A percentile compares a stretch with the other conserved stretches of the same genome.
Conservation (phyloP, 768 basidiomycete species). For the Boletus rubescentipes region DNA sequence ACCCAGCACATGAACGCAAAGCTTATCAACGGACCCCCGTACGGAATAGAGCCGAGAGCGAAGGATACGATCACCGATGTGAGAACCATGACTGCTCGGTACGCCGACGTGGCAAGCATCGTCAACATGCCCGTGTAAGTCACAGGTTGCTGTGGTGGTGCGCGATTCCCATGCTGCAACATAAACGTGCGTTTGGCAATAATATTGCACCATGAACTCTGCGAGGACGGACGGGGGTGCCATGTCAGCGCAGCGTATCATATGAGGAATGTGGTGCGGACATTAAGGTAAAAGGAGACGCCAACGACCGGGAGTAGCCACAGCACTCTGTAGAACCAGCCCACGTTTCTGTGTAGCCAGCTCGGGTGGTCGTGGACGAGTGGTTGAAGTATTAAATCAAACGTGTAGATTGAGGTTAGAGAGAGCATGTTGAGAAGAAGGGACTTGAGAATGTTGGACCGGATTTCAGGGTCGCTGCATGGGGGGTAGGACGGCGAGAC, state of each 20-base stretch:
- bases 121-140: constrained; percentile 72
- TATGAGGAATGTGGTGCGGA: constrained; percentile 37
- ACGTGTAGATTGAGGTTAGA: constrained; percentile 70
- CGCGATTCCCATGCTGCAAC: constrained; percentile 66
- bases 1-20: constrained; percentile 85
- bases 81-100: constrained; percentile 77
- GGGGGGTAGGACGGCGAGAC: constrained; percentile 10
- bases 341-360: constrained; percentile 71
- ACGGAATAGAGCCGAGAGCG: constrained; percentile 60
- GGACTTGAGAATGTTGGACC: constrained; percentile 72
- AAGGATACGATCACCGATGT: constrained; percentile 74
- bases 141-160: constrained; percentile 49
- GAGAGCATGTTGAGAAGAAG: constrained; percentile 70
- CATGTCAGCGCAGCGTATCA: constrained; percentile 15
- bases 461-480: constrained; percentile 71
- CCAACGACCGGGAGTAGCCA: constrained; percentile 82
- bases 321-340: constrained; percentile 72
- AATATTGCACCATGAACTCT: constrained; percentile 77
- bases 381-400: constrained; percentile 70
- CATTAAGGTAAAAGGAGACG: constrained; percentile 79
- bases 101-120: constrained; percentile 76
- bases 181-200: constrained; percentile 75
- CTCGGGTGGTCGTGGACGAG: constrained; percentile 59
- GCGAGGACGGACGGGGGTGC: constrained; percentile 2
- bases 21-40: constrained; percentile 55